phyloP scores from a whole-genome alignment of 352 stramenopile genomes.

The Phytophthora europaea region DNA sequence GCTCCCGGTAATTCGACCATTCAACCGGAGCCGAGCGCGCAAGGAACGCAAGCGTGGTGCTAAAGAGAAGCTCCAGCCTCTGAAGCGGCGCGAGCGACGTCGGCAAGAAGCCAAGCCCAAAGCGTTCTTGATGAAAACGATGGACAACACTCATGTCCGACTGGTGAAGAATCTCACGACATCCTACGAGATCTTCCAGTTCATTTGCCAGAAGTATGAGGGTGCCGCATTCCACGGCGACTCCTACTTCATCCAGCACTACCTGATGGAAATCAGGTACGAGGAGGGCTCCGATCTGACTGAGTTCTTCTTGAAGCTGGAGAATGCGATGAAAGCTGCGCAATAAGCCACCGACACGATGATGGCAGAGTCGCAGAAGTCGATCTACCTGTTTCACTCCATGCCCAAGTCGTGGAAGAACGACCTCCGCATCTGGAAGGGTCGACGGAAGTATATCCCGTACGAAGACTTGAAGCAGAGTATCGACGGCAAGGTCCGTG shows the following conservation, averaged over 20 bases:
- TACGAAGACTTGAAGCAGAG: constrained; percentile 1
- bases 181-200: constrained; percentile 1
- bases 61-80: constrained; percentile 1
- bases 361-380: not conserved
- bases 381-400: constrained; percentile 6
- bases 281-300: not conserved
- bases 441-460: not conserved
- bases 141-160: not conserved
- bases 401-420: constrained; percentile 5
- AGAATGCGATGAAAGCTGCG: constrained; percentile 6
- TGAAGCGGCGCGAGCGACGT: constrained; percentile 1
- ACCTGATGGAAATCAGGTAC: not conserved
- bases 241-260: not conserved
- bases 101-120: not conserved
- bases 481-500: constrained; percentile 1
- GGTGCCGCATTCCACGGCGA: not conserved
- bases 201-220: not conserved
- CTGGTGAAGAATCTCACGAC: not conserved
- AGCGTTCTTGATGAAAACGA: not conserved
- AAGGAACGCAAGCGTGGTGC: constrained; percentile 4
- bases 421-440: not conserved
- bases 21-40: not conserved
- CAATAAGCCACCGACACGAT: not conserved
- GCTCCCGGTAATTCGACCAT: not conserved
- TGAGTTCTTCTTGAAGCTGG: not conserved